These are phyloP conservation scores for Lactifluus echinatus DNA, from an alignment of 768 basidiomycete species.

Conservation along the genomic window DNA sequence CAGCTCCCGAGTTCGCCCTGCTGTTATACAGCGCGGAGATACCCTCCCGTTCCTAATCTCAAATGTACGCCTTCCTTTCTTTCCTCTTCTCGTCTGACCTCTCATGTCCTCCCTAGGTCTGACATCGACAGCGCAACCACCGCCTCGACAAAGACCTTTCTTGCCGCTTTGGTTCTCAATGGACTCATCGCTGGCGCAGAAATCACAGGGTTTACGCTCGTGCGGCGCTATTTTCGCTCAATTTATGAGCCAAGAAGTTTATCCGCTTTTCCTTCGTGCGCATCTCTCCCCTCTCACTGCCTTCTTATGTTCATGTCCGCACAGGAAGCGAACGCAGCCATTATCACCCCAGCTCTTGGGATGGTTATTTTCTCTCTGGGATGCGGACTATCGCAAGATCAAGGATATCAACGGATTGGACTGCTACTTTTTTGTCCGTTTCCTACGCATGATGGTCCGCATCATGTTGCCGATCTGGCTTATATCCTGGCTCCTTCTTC, in stretches of 20 bases:
- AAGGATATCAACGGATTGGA: slow-evolving; percentile 73
- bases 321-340: slow-evolving; percentile 49
- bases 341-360: slow-evolving; percentile 42
- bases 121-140: slow-evolving; percentile 34
- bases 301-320: slow-evolving; percentile 1
- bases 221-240: slow-evolving; percentile 76
- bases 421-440: slow-evolving; percentile 90
- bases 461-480: slow-evolving; percentile 88
- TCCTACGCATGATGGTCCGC: slow-evolving; percentile 74
- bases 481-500: slow-evolving; percentile 75
- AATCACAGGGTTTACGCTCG: slow-evolving; percentile 67
- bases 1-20: no score
- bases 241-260: slow-evolving; percentile 82
- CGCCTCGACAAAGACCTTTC: slow-evolving; percentile 71
- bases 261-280: slow-evolving; percentile 45
- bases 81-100: no score
- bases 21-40: no score
- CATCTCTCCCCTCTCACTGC: neutral
- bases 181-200: slow-evolving; percentile 61
- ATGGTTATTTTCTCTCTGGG: slow-evolving; percentile 62
- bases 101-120: no score
- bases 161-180: slow-evolving; percentile 83
- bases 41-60: no score
- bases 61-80: no score
- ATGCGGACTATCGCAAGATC: slow-evolving; percentile 53